Conservation (phyloP, 495 filamentous ascomycete genomes). For the Tuber umbilicatum region DNA sequence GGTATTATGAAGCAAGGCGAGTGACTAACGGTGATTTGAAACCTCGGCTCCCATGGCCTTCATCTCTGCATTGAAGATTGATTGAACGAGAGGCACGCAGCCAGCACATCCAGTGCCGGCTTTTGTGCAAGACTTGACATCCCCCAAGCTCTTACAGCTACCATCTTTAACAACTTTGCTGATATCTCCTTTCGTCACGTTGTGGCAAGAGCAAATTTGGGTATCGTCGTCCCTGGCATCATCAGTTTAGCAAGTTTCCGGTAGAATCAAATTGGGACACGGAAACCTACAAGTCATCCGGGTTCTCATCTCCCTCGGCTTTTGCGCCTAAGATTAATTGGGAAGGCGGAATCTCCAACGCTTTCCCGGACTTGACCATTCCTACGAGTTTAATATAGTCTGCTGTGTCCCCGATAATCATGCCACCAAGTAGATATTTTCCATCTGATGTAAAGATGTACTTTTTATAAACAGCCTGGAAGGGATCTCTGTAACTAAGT, state of each 20-base stretch:
- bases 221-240: constrained; percentile 66
- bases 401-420: constrained; percentile 96
- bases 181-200: constrained; percentile 84
- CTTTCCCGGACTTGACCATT: constrained; percentile 84
- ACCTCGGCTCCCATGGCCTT: constrained; percentile 83
- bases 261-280: too few species aligned
- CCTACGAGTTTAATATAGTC: constrained; percentile 93
- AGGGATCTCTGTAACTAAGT: constrained; percentile 87
- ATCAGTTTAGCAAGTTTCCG: constrained; percentile 40
- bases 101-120: constrained; percentile 92
- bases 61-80: constrained; percentile 93
- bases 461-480: constrained; percentile 92
- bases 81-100: constrained; percentile 85
- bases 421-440: constrained; percentile 86
- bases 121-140: constrained; percentile 91
- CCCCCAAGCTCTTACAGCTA: constrained; percentile 74
- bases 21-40: constrained; percentile 61
- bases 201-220: constrained; percentile 94
- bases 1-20: not conserved
- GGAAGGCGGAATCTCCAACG: constrained; percentile 72
- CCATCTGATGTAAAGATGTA: constrained; percentile 90
- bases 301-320: constrained; percentile 61
- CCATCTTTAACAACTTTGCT: constrained; percentile 68
- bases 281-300: constrained; percentile 56
- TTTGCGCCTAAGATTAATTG: constrained; percentile 83